Conservation (phyloP, 805 yeast genomes). For the Teunomyces kruisii region DNA sequence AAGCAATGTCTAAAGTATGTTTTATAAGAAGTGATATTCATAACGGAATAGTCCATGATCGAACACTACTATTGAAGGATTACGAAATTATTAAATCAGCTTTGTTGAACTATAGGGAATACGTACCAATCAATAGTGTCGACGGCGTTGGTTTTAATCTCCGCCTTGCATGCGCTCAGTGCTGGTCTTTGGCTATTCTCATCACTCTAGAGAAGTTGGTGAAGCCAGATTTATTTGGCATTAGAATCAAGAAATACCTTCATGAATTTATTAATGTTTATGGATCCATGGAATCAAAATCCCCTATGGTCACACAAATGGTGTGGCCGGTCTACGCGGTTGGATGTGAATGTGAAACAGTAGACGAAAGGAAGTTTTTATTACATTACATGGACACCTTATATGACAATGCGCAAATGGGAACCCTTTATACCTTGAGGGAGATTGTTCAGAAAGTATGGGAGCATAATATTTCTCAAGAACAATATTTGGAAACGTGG, state of each 20-base stretch:
- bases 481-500: slow-evolving; percentile 49
- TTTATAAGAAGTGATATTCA: slow-evolving; percentile 28
- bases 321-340: slow-evolving; percentile 61
- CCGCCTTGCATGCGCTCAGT: slow-evolving; percentile 52
- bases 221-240: slow-evolving; percentile 24
- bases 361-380: slow-evolving; percentile 28
- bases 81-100: slow-evolving; percentile 33
- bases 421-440: slow-evolving; percentile 46
- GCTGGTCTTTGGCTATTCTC: slow-evolving; percentile 50
- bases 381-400: slow-evolving; percentile 39
- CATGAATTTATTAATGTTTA: slow-evolving; percentile 51
- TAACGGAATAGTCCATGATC: slow-evolving; percentile 7
- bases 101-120: slow-evolving; percentile 48
- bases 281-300: slow-evolving; percentile 42
- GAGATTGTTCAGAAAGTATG: slow-evolving; percentile 46
- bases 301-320: slow-evolving; percentile 58
- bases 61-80: slow-evolving; percentile 18
- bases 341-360: slow-evolving; percentile 42
- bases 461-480: slow-evolving; percentile 43
- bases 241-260: slow-evolving; percentile 29
- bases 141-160: slow-evolving; percentile 29
- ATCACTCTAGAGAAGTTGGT: slow-evolving; percentile 26
- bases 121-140: slow-evolving; percentile 28
- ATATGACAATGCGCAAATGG: slow-evolving; percentile 53
- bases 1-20: slow-evolving; percentile 46